These are phyloP conservation scores for Serendipita sp. DNA, from an alignment of 768 basidiomycete species.

Conservation along the genomic window DNA sequence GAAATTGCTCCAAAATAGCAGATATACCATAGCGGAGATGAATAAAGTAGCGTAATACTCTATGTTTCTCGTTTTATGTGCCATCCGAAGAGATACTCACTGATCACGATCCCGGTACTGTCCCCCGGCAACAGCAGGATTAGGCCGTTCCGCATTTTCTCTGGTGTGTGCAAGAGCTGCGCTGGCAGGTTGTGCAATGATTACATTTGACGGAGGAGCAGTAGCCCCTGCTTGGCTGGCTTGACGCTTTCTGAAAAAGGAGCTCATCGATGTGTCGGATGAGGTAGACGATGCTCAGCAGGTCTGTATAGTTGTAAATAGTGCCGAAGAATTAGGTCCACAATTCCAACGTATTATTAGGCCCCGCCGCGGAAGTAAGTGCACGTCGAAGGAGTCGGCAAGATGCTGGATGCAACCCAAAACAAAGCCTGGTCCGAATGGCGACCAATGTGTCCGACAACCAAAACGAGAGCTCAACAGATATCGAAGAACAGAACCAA, in stretches of 20 bases:
- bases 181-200: conserved; percentile 45
- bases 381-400: not conserved
- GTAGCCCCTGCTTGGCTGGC: not conserved
- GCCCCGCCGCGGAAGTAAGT: not conserved
- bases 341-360: conserved; percentile 3
- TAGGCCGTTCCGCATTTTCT: conserved; percentile 14
- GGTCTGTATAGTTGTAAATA: not conserved
- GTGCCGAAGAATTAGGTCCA: not conserved
- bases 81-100: not conserved
- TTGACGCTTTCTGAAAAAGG: conserved; percentile 4
- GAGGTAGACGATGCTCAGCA: conserved; percentile 1
- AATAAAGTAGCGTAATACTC: not conserved
- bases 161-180: conserved; percentile 49
- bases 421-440: not conserved
- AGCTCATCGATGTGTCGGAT: not conserved
- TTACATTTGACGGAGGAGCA: conserved; percentile 22
- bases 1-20: not conserved
- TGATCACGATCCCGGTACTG: conserved; percentile 4
- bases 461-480: not conserved
- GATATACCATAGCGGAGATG: not conserved
- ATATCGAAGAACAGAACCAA: not conserved
- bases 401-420: not conserved
- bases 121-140: not conserved
- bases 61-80: not conserved
- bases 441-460: not conserved